Base-by-base conservation (phyloP, 805 yeast genomes). In the Diddensiella transvaalensis region DNA sequence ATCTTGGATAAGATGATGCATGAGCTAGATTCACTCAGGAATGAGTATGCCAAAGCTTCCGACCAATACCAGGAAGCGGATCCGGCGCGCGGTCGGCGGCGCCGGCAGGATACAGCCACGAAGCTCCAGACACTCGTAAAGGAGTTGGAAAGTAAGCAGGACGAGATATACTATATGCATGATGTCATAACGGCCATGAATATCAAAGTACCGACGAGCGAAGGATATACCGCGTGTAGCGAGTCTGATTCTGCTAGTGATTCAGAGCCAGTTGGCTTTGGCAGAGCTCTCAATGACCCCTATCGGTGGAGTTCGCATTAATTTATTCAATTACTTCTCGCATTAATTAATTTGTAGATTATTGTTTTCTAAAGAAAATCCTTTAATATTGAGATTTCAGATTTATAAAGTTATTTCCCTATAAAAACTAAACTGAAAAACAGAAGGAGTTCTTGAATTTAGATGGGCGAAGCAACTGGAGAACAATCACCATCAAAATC, bases 401-500 rank as follows among this genome's bases (percentile, higher is more conserved):
- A n/a, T n/a, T n/a, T n/a, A n/a, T n/a, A n/a, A n/a, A n/a, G n/a
- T n/a, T n/a, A n/a, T n/a, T n/a, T n/a, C n/a, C n/a, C n/a, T n/a
- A n/a, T n/a, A n/a, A n/a, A n/a, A n/a, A n/a, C n/a, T n/a, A n/a
- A n/a, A n/a, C n/a, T n/a, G n/a, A n/a, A n/a, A n/a, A 26, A 26
- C 32, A 26, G 13, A 26, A 26, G 13, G 32, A 26, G 11, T 26
- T 8, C 13, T 8, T 8, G 32, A 26, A 13, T 8, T 35, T 35
- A 35, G 8, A 17, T 18, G 8, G 38, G 38, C 8, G 38, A 35
- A 18, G 38, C 38, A 13, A 41, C 23, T 10, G 50, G 42, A 6
- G 56, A 50, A 30, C 40, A 36, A 21, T 53, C 56, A 42, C 56
- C 56, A 36, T 53, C 56, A 30, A 42, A 53, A 6, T 33, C 40